A percentile compares a stretch with the other conserved stretches of the same genome.
Evolutionary conservation across 1,139 yeast genomes (phyloP).

Genomic region (Sugiyamaella japonica): DNA sequence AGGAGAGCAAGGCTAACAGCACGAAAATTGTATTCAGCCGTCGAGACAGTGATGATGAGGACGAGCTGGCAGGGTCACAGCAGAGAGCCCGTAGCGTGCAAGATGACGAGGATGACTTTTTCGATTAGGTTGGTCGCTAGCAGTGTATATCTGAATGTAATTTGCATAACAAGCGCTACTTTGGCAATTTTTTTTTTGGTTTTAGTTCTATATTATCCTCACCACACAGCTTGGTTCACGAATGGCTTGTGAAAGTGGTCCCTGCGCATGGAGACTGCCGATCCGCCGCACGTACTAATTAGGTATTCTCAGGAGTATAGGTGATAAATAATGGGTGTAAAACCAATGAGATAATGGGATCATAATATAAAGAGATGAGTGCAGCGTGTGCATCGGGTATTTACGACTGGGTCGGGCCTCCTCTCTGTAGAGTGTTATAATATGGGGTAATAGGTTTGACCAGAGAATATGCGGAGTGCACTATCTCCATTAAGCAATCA

Average conservation of each 20-base stretch:
- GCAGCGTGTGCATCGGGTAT: too few species aligned
- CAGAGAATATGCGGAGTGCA: too few species aligned
- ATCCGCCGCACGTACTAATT: neutral
- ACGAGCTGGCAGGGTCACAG: constrained; percentile 19
- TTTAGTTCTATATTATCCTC: neutral
- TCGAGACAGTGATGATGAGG: constrained; percentile 32
- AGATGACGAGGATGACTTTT: constrained; percentile 40
- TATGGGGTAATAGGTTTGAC: too few species aligned
- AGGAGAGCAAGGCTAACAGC: constrained; percentile 60
- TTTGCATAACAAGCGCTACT: neutral
- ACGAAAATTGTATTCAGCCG: constrained; percentile 55
- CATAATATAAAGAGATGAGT: neutral
- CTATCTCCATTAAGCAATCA: too few species aligned
- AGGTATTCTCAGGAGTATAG: constrained; percentile 1
- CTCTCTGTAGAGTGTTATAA: too few species aligned
- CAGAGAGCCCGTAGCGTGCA: constrained; percentile 25
- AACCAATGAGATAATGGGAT: neutral
- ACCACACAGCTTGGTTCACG: neutral
- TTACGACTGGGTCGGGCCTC: too few species aligned
- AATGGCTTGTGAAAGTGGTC: neutral
- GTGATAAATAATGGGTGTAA: neutral
- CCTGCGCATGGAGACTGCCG: neutral
- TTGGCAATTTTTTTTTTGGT: too few species aligned
- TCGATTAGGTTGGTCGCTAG: constrained; percentile 32
- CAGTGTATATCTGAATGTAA: neutral